These are phyloP conservation scores for Populus trichocarpa DNA, from an alignment of 441 rosid genomes.

Conservation along the genomic window DNA sequence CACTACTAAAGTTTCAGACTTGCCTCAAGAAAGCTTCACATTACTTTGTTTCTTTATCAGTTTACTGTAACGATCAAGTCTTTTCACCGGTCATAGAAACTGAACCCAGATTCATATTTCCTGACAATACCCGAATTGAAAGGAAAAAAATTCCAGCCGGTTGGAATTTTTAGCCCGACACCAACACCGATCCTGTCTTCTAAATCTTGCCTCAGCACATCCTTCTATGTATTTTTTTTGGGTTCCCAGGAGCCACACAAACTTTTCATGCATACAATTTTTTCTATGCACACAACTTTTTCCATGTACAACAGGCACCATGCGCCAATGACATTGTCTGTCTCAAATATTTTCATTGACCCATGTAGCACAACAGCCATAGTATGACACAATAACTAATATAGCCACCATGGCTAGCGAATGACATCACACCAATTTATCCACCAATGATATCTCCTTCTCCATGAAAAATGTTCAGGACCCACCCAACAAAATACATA, in stretches of 20 bases:
- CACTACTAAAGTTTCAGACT: neutral
- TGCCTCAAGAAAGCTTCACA: neutral
- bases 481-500: neutral
- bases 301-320: neutral
- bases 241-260: neutral
- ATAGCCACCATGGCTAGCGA: neutral
- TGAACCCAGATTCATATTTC: neutral
- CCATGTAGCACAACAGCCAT: neutral
- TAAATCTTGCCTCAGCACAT: neutral
- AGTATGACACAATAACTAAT: neutral
- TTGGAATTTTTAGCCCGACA: neutral
- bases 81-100: neutral
- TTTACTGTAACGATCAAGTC: neutral
- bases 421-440: neutral
- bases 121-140: neutral
- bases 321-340: neutral
- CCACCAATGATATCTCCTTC: neutral
- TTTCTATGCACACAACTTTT: neutral
- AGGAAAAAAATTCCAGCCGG: neutral
- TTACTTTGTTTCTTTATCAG: neutral
- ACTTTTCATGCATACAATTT: neutral
- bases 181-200: neutral
- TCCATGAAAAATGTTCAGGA: neutral
- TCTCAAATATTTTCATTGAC: neutral
- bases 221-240: neutral